A percentile compares a stretch with the other conserved stretches of the same genome.
Evolutionary conservation across 345 rosid species (phyloP).

Genomic region (Rhodamnia argentea): DNA sequence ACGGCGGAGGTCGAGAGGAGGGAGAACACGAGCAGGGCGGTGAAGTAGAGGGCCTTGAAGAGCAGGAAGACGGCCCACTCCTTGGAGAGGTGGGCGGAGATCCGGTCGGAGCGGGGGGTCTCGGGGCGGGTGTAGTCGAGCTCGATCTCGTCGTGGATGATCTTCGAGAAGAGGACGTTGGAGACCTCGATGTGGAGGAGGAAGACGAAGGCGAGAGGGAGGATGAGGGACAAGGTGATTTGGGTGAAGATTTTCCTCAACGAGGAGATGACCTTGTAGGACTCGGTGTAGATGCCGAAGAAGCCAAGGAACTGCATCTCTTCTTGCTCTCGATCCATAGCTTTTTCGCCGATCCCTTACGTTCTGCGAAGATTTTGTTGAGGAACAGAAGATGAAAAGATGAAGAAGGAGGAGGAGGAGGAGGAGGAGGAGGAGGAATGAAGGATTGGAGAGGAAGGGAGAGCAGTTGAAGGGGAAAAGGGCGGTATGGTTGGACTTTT

Average conservation of each 20-base stretch:
- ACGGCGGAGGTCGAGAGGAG: conserved; percentile 45
- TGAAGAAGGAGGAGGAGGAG: too few relatives aligned
- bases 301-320: conserved; percentile 43
- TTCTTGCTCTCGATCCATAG: conserved; percentile 48
- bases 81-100: conserved; percentile 3
- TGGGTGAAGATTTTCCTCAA: conserved; percentile 38
- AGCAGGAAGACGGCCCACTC: conserved; percentile 21
- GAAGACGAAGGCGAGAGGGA: conserved; percentile 46
- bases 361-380: not conserved
- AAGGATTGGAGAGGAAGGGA: not conserved
- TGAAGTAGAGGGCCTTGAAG: conserved; percentile 27
- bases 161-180: conserved; percentile 12
- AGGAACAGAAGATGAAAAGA: not conserved
- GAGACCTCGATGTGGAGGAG: conserved; percentile 26
- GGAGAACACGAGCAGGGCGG: conserved; percentile 30
- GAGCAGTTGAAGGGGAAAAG: not conserved
- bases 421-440: not conserved
- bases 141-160: not conserved
- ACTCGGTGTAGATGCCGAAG: conserved; percentile 27
- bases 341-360: not conserved
- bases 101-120: not conserved
- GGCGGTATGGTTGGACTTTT: not conserved
- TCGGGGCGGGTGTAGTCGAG: conserved; percentile 8
- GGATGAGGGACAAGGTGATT: conserved; percentile 32
- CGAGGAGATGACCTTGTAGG: conserved; percentile 36